Evolutionary conservation across 257 asterid genomes (phyloP).

Genomic region (Lantana camara): DNA sequence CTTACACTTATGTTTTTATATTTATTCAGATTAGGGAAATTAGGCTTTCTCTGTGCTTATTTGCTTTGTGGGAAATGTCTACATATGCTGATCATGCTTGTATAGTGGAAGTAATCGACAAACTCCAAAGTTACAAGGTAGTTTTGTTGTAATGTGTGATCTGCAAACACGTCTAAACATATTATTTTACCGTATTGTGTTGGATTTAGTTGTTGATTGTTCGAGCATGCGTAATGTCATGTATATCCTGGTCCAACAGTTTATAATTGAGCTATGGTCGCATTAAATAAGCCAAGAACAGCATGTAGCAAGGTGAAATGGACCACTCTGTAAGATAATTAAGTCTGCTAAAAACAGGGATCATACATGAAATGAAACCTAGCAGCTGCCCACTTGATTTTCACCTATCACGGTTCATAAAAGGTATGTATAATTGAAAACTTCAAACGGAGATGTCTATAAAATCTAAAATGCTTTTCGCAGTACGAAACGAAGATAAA

Average conservation of each 20-base stretch:
- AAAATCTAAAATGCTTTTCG: not conserved
- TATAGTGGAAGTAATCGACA: too few species aligned
- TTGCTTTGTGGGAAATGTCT: not conserved
- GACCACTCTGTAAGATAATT: not conserved
- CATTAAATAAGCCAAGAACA: too few species aligned
- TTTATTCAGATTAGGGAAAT: not conserved
- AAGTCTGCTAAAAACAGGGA: not conserved
- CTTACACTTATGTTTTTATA: slow-evolving; percentile 1
- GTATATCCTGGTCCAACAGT: too few species aligned
- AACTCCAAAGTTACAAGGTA: too few species aligned
- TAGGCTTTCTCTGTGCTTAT: not conserved
- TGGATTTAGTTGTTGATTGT: too few species aligned
- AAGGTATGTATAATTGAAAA: not conserved
- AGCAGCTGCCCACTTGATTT: not conserved
- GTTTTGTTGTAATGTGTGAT: too few species aligned
- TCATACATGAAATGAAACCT: not conserved
- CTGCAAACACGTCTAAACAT: too few species aligned
- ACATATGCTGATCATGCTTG: not conserved
- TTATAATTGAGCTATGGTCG: too few species aligned
- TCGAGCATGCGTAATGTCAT: too few species aligned
- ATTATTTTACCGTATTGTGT: too few species aligned
- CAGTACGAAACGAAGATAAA: slow-evolving; percentile 2
- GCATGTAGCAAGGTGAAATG: too few species aligned
- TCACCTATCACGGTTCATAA: not conserved
- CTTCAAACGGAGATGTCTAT: not conserved